These are phyloP conservation scores for Urostyla sp. DNA, from an alignment of 73 alveolate species.

Conservation along the genomic window DNA sequence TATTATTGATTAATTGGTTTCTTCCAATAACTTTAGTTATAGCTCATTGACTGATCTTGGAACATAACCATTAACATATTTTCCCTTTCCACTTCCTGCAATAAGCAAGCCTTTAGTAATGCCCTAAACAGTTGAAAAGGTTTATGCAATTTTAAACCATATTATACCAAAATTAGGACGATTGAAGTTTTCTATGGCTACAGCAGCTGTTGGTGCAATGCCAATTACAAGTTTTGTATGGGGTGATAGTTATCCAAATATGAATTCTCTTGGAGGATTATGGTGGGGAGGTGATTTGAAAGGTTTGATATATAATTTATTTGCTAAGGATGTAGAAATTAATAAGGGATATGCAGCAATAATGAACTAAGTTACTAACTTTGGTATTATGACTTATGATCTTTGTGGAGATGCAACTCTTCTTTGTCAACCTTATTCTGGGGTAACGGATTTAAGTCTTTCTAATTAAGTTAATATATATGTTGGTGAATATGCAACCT, in stretches of 20 bases:
- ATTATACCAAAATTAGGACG: not conserved
- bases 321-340: not conserved
- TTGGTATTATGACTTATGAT: not conserved
- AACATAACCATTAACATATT: not conserved
- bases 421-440: not conserved
- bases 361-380: not conserved
- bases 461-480: not conserved
- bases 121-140: not conserved
- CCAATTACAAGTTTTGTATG: not conserved
- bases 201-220: not conserved
- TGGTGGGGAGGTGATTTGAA: not conserved
- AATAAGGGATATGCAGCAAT: not conserved
- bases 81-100: not conserved
- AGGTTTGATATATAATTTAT: not conserved
- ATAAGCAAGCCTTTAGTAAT: not conserved
- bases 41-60: not conserved
- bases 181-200: not conserved
- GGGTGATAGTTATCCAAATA: not conserved
- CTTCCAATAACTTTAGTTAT: not conserved
- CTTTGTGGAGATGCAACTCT: not conserved
- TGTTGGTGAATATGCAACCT: not conserved
- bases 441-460: not conserved
- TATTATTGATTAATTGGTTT: no score
- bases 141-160: not conserved
- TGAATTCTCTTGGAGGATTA: not conserved